Base-by-base conservation (phyloP, 495 filamentous ascomycete species). In the Jackrogersella minutella region DNA sequence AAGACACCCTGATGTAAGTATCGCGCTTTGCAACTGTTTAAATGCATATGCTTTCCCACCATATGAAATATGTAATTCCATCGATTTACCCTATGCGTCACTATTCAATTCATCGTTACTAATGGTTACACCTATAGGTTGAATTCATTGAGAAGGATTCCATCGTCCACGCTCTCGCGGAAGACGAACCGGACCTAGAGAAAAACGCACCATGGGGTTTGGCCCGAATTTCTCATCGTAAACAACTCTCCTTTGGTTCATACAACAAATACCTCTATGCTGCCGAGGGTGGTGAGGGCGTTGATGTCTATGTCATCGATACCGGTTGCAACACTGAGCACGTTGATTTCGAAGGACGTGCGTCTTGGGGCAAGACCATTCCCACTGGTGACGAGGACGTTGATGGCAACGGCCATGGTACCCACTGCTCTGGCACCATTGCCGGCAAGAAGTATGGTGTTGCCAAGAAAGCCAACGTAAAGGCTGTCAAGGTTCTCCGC, bases 401-500 rank as follows among this genome's bases (percentile, higher is more conserved):
- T 52, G 96, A 99, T 82, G 96, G 96, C 77, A 99, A 99, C 71
- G 96, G 96, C 54, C 96, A 99, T 84, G 96, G 96, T 70, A 99
- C 96, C 66, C 96, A 99, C 85, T 99, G 96, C 85, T 98, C 96
- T 58, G 96, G 96, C 67, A 99, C 96, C 37, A 88, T 98, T 70
- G 96, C 90, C 59, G 96, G 96, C 76, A 95, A 94, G 86, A 97
- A 97, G 83, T 97, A 95, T 76, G 96, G 96, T 87, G 95, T 99
- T 62, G 92, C 96, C 71, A 99, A 99, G 89, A 97, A 97, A 86
- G 96, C 96, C 73, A 91, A 91, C 64, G 83, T 99, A 74, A 91
- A 93, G 73, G 96, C 96, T 60, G 93, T 99, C 80, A 99, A 99
- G 87, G 96, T 99, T 34, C 88, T 99, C 64, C 88, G 90, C 73